These are phyloP conservation scores for Ajuga reptans DNA, from an alignment of 305 asterid genomes.

Conservation along the genomic window DNA sequence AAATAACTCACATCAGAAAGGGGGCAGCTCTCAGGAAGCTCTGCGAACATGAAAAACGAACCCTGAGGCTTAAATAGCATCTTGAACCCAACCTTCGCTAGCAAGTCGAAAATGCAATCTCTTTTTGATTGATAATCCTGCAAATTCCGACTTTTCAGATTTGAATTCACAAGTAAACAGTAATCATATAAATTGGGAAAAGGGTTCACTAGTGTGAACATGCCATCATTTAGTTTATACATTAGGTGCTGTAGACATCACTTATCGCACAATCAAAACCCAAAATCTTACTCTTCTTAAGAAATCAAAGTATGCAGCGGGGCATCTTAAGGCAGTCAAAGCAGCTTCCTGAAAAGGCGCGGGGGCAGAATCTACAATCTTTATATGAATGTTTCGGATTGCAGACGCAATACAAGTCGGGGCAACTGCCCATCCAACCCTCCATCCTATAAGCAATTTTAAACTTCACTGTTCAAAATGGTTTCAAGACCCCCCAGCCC, in stretches of 20 bases:
- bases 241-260: neutral
- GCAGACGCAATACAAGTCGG: conserved; percentile 71
- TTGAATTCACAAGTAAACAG: neutral
- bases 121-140: conserved; percentile 77
- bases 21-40: conserved; percentile 62
- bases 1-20: conserved; percentile 54
- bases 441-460: conserved; percentile 56
- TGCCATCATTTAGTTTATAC: too few relatives aligned
- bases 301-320: conserved; percentile 42
- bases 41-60: conserved; percentile 59
- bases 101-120: conserved; percentile 49
- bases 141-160: neutral
- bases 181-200: neutral
- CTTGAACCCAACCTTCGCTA: conserved; percentile 56
- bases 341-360: conserved; percentile 94
- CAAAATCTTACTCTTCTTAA: conserved; percentile 43
- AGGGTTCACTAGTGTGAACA: neutral
- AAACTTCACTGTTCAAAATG: neutral
- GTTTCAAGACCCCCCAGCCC: too few relatives aligned
- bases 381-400: conserved; percentile 61
- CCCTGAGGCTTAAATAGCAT: conserved; percentile 59
- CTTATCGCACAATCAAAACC: neutral
- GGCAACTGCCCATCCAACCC: conserved; percentile 89
- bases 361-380: conserved; percentile 71
- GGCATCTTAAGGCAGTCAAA: conserved; percentile 62